Evolutionary conservation across 2,329 filamentous ascomycete species (phyloP).

Genomic region (Ophiocordyceps robertsii): DNA sequence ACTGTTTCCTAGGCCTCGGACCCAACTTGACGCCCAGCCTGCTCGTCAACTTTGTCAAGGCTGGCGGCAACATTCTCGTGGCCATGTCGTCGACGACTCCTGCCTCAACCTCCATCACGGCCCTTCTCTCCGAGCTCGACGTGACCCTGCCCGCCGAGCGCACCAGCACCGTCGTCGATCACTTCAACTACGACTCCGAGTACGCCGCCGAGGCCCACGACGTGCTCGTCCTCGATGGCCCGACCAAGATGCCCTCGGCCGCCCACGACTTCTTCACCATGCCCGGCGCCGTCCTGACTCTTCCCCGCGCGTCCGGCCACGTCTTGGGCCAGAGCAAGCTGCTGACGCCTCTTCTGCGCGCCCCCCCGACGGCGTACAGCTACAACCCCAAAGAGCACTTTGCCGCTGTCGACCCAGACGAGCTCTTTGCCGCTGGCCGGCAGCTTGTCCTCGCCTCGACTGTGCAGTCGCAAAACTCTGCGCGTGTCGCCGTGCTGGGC

Average conservation of each 20-base stretch:
- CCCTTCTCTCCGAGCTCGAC: conserved; percentile 76
- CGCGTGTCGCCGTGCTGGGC: conserved; percentile 74
- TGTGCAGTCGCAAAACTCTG: conserved; percentile 86
- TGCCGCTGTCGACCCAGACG: conserved; percentile 50
- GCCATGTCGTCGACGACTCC: conserved; percentile 61
- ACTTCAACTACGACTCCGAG: conserved; percentile 80
- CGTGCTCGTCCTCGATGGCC: conserved; percentile 65
- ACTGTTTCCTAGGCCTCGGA: conserved; percentile 52
- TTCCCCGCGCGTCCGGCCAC: conserved; percentile 72
- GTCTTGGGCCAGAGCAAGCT: conserved; percentile 65
- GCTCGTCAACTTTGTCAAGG: conserved; percentile 84
- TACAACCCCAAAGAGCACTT: conserved; percentile 86
- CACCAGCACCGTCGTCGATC: conserved; percentile 76
- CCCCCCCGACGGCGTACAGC: conserved; percentile 75
- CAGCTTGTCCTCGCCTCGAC: conserved; percentile 78
- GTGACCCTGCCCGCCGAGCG: conserved; percentile 78
- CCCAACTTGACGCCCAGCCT: conserved; percentile 75
- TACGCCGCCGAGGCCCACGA: conserved; percentile 77
- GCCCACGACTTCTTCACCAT: conserved; percentile 63
- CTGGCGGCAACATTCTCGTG: conserved; percentile 80
- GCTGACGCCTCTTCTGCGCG: conserved; percentile 68
- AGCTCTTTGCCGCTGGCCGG: conserved; percentile 70
- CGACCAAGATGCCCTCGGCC: conserved; percentile 49
- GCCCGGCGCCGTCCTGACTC: conserved; percentile 50
- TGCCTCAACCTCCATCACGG: conserved; percentile 60